Base-by-base conservation (phyloP, 1,284 basidiomycete genomes). In the Coniferiporia sulphurascens region DNA sequence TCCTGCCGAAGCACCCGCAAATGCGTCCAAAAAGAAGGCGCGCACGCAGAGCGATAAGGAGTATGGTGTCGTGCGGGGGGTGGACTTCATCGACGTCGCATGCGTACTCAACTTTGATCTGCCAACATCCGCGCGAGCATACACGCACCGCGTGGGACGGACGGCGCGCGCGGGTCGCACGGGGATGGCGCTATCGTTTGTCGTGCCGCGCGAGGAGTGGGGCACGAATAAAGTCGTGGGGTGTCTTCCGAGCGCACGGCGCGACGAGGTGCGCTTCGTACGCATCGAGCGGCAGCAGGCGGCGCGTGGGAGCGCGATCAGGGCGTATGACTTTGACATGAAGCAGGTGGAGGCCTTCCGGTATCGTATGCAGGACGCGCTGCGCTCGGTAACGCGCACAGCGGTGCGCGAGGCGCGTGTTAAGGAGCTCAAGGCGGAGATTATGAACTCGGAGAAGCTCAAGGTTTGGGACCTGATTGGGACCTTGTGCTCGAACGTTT, bases 21-120 rank as follows among this genome's bases (percentile, higher is more conserved):
- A 58, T 15, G 27, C 61, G 22, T 51, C 62, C 21, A 65, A 69
- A 74, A 78, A 69, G 66, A 71, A 62, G 67, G 15, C 55, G 17
- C 68, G 65, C 22, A 69, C 64, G 9, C 71, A 58, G 21, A 44
- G 66, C 19, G 89, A 90, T 68, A 86, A 82, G 57, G 93, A 97
- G 70, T 98, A 95, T 68, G 95, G 96, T 46, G 92, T 98, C 55
- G 95, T 94, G 1, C 91, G 97, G 48, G 97, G 97, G 1, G 87
- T 99, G 64, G 97, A 99, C 75, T 99, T 99, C 72, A 82, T 98
- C 67, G 91, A 97, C 66, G 97, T 99, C 49, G 89, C 95, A 1
- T 98, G 95, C 67, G 97, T 99, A 7, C 84, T 99, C 74, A 99
- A 99, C 77, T 99, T 99, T 74, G 97, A 99, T 73, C 82, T 99